phyloP scores from a whole-genome alignment of 2,329 filamentous ascomycete species.

The Fusarium sp. region DNA sequence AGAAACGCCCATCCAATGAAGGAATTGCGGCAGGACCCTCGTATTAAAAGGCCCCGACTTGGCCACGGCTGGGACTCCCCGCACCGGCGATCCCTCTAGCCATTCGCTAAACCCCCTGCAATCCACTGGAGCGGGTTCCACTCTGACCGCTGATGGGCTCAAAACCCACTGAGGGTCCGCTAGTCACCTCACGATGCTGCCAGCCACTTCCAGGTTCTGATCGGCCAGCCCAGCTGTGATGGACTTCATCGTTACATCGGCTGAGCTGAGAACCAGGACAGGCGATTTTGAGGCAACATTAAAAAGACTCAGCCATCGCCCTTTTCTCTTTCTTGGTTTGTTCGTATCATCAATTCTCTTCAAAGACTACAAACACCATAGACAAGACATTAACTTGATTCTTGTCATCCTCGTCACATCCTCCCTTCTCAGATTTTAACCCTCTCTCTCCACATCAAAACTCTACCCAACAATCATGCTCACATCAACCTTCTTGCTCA shows the following conservation, averaged over 20 bases:
- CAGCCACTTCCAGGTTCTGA: constrained; percentile 14
- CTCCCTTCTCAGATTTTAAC: background rate
- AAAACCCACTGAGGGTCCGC: constrained; percentile 20
- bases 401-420: background rate
- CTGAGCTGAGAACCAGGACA: constrained; percentile 6
- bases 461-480: constrained; percentile 31
- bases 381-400: background rate
- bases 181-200: constrained; percentile 10
- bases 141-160: constrained; percentile 3
- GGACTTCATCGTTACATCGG: constrained; percentile 30
- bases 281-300: constrained; percentile 20
- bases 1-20: constrained; percentile 23
- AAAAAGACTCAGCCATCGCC: constrained; percentile 20
- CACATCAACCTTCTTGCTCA: constrained; percentile 35
- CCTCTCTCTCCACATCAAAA: background rate
- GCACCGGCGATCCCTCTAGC: constrained; percentile 32
- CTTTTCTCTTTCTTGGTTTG: constrained; percentile 11
- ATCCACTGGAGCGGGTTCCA: constrained; percentile 3
- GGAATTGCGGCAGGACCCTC: constrained; percentile 26
- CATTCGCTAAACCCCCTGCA: constrained; percentile 21
- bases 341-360: constrained; percentile 1
- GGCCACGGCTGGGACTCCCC: constrained; percentile 33
- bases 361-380: background rate
- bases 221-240: constrained; percentile 5
- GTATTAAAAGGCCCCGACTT: constrained; percentile 31